Percentiles rank a stretch among this genome's conserved stretches.
Conservation (phyloP, 108 stramenopile genomes). For the Epithemia pelagica region DNA sequence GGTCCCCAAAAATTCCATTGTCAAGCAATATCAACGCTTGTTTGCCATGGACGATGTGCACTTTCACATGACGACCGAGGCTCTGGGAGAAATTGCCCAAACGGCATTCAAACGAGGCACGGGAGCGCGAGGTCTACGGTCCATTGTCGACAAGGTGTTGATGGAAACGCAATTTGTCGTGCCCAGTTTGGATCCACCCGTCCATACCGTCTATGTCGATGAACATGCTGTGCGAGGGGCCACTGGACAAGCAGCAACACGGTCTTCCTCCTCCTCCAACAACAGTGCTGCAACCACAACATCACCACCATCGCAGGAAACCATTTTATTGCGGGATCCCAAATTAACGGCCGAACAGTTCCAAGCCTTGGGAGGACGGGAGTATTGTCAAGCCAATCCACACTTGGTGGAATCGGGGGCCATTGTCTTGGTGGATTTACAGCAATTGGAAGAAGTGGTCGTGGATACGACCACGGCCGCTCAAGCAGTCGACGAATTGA, state of each 20-base stretch:
- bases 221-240: slow-evolving; percentile 77
- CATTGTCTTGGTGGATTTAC: neutral
- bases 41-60: slow-evolving; percentile 93
- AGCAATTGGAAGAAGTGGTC: neutral
- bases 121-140: slow-evolving; percentile 92
- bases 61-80: slow-evolving; percentile 90
- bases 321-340: slow-evolving; percentile 72
- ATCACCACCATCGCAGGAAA: slow-evolving; percentile 28
- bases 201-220: slow-evolving; percentile 94
- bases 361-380: slow-evolving; percentile 34
- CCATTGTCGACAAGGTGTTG: slow-evolving; percentile 89
- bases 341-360: slow-evolving; percentile 71
- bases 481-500: neutral
- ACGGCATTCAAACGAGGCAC: slow-evolving; percentile 88
- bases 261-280: slow-evolving; percentile 1
- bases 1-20: slow-evolving; percentile 91
- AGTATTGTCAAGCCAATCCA: neutral
- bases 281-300: neutral
- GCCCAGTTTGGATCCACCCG: slow-evolving; percentile 65
- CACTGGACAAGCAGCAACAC: neutral
- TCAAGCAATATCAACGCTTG: slow-evolving; percentile 93
- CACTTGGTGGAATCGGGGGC: neutral
- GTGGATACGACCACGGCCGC: neutral
- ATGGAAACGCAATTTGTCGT: slow-evolving; percentile 94
- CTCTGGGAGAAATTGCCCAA: slow-evolving; percentile 83